Evolutionary conservation across 805 yeast genomes (phyloP), one percentile per base, ranked within the genome.

Genomic region (Yamadazyma laniorum): DNA sequence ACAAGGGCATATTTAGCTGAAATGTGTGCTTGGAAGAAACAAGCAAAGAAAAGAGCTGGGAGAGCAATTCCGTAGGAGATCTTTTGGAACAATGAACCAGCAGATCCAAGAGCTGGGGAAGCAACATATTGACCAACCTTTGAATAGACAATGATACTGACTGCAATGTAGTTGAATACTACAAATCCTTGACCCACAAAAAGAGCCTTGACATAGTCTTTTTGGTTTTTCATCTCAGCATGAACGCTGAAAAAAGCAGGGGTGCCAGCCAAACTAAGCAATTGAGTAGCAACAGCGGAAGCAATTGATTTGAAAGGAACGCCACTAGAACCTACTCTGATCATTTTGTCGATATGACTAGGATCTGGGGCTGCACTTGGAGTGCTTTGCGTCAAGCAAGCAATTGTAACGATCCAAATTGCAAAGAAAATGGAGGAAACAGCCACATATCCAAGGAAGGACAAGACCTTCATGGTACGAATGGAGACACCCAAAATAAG

Each of bases 41-140:
- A 35, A 5, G 43, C 29, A 27, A 42, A 42, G 28, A 42, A 23
- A 22, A 42, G 43, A 4, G 32, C 46, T n/a, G 46, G 46, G 25
- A 42, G 27, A 17, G 43, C 36, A 32, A 42, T 25, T 4, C 46
- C 46, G 29, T 39, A 42, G 5, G 34, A 16, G 25, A 42, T 35
- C 31, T 42, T 42, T 16, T 42, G 32, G 19, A 42, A 18, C 30
- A 39, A 29, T 5, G 33, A 32, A 25, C 46, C 46, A 27, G 46
- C 46, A 5, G 46, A 42, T 11, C 46, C 46, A 35, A 42, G 46
- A 19, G 46, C 39, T 13, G 46, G 46, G 11, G 46, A 42, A 4
- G 46, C 32, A 16, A 42, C 32, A 32, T 42, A 42, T 32, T 35
- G 39, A 11, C 40, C 46, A 28, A 42, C 46, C 26, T 42, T 42